Evolutionary conservation across 768 basidiomycete species (phyloP), one percentile per base, ranked within the genome.

Genomic region (Leucosporidium creatinivorum): DNA sequence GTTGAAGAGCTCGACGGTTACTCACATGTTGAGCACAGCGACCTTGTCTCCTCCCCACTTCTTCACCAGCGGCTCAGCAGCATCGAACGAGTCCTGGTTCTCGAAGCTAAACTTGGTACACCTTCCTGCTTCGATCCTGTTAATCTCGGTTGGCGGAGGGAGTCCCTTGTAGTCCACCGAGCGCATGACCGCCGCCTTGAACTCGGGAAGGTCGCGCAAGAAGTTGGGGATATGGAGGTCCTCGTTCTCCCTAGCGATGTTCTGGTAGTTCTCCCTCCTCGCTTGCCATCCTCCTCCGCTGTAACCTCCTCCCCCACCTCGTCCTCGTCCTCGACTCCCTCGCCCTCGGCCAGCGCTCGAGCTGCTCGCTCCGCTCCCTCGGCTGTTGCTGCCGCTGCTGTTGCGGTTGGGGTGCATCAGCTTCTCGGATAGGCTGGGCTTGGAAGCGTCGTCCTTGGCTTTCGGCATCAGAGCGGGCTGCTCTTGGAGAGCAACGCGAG

Each of bases 21-120:
- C 57, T 23, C 57, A 58, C 57, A 58, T 58, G 33, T 58, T 58
- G 17, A 58, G 36, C 5, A 58, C 57, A 1, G 33, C 57, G 21
- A 58, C 57, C 33, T 36, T 36, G 15, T 57, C 56, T 8, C 31
- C n/a, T 21, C 57, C 57, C 31, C 31, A 58, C 33, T 13, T 39
- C 33, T 25, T 39, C 33, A 58, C 57, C 21, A 58, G 21, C 33
- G 21, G 21, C 57, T 36, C 21, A 3, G 57, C 57, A 19, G 33
- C 57, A 18, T 58, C 57, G 10, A 36, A 36, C 18, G 33, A 36
- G 25, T 58, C 57, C 33, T 21, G 3, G 21, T 58, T 39, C 57
- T 36, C 4, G 12, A 58, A 58, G 21, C 31, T 23, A 21, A 58
- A 58, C 23, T 19, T 23, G 21, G 57, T 58, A 0, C 36, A 2